Percentiles rank a stretch among this genome's conserved stretches.
Conservation (phyloP, 306 rosid genomes). For the Cucurbita maxima region DNA sequence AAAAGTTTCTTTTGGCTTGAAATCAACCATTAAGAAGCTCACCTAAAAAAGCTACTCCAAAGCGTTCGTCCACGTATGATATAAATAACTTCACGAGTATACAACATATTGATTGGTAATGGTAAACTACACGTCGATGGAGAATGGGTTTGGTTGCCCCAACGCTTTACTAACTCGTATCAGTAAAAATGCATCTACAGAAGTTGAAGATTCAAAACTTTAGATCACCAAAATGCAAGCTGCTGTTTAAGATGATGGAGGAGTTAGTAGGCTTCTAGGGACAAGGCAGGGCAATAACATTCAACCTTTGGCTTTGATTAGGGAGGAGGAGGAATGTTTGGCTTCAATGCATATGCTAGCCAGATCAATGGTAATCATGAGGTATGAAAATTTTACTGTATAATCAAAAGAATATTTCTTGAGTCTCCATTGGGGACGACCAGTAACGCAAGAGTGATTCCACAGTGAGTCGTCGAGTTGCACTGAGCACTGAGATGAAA, state of each 20-base stretch:
- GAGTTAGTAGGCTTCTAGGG: not conserved
- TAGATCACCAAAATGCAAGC: not conserved
- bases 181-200: not conserved
- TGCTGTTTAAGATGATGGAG: not conserved
- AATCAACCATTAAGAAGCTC: not conserved
- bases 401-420: constrained; percentile 38
- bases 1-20: not conserved
- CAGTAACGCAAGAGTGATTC: constrained; percentile 78
- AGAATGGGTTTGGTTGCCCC: not conserved
- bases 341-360: not conserved
- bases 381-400: not conserved
- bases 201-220: not conserved
- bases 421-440: constrained; percentile 82
- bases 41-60: not conserved
- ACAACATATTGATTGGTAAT: not conserved
- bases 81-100: not conserved
- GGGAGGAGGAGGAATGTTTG: not conserved
- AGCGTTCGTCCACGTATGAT: not conserved
- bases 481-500: constrained; percentile 95
- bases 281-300: not conserved
- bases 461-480: constrained; percentile 82
- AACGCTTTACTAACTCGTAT: not conserved
- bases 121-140: not conserved
- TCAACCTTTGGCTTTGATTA: not conserved
- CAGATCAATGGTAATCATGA: not conserved